phyloP scores from a whole-genome alignment of 2,329 filamentous ascomycete species.

The Davidsoniella virescens region DNA sequence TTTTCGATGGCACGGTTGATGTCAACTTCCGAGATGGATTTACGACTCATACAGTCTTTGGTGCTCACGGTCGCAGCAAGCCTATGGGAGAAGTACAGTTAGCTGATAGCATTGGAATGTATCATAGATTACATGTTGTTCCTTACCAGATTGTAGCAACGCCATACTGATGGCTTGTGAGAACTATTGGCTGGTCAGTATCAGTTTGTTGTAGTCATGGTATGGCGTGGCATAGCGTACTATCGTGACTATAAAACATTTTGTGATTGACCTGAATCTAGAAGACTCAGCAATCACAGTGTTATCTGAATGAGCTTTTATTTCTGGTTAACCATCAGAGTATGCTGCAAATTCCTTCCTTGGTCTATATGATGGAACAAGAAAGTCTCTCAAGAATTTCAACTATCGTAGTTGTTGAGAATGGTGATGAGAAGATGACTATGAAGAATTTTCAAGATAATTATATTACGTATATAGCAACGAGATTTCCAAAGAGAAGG shows the following conservation, averaged over 20 bases:
- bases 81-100: slow-evolving; percentile 33
- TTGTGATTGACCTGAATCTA: slow-evolving; percentile 6
- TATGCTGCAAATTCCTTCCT: no score
- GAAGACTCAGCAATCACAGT: no score
- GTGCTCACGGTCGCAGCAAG: slow-evolving; percentile 79
- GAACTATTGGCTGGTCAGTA: slow-evolving; percentile 35
- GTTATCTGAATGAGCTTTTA: no score
- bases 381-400: no score
- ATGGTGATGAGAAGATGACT: no score
- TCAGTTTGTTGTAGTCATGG: neutral
- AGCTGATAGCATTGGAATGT: neutral
- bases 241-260: slow-evolving; percentile 96
- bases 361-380: no score
- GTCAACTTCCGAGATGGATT: slow-evolving; percentile 77
- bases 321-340: no score
- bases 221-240: slow-evolving; percentile 32
- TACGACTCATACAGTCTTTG: slow-evolving; percentile 59
- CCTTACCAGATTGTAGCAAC: slow-evolving; percentile 85
- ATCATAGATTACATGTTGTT: neutral
- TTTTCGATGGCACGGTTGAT: slow-evolving; percentile 73
- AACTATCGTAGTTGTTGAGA: no score
- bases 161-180: slow-evolving; percentile 76
- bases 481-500: neutral
- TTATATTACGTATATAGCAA: neutral
- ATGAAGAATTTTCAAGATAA: no score